Evolutionary conservation across 2,329 filamentous ascomycete genomes (phyloP).

Genomic region (Exophiala aquamarina): DNA sequence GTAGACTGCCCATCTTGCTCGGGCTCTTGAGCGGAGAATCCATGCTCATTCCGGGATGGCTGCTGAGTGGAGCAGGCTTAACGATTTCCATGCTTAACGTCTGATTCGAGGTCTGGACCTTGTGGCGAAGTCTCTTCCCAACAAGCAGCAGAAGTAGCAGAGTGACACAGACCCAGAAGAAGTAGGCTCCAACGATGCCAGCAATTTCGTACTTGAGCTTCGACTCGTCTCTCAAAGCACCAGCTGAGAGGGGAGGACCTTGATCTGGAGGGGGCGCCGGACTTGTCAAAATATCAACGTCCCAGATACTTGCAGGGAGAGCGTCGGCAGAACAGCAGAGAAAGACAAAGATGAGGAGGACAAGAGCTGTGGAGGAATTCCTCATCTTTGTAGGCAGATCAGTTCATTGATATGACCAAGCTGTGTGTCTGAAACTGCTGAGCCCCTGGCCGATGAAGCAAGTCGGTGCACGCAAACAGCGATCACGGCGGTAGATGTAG

Average conservation of each 20-base stretch:
- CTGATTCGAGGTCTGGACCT: constrained; percentile 53
- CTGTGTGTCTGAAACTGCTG: constrained; percentile 24
- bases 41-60: constrained; percentile 15
- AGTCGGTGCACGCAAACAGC: constrained; percentile 18
- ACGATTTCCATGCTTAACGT: constrained; percentile 59
- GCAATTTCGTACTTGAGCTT: constrained; percentile 80
- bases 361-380: constrained; percentile 5
- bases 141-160: constrained; percentile 65
- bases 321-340: constrained; percentile 12
- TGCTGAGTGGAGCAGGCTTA: constrained; percentile 37
- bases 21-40: constrained; percentile 34
- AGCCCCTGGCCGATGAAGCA: constrained; percentile 25
- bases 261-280: constrained; percentile 61
- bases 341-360: constrained; percentile 15
- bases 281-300: constrained; percentile 52
- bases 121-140: constrained; percentile 54
- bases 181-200: constrained; percentile 80
- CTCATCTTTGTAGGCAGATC: constrained; percentile 27
- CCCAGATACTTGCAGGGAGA: constrained; percentile 23
- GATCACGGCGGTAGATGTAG: constrained; percentile 26
- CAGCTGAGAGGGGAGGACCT: constrained; percentile 59
- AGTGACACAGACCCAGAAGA: constrained; percentile 72
- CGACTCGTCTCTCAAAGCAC: constrained; percentile 59
- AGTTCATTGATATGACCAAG: constrained; percentile 16
- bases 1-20: constrained; percentile 37